phyloP scores from a whole-genome alignment of 208 protist genomes.

The Leishmania braziliensis region DNA sequence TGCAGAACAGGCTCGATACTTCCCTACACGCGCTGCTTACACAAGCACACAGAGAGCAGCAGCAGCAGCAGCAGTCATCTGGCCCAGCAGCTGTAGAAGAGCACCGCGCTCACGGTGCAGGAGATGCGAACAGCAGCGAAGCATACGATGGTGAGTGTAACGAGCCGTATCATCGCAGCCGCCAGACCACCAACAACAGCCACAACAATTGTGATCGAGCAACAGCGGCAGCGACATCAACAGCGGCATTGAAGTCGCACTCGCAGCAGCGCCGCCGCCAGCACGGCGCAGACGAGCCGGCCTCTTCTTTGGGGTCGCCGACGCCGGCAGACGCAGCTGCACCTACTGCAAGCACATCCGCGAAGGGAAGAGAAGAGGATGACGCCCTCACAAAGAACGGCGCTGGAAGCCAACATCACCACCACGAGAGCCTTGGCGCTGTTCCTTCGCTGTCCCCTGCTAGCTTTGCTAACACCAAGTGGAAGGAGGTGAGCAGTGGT shows the following conservation, averaged over 20 bases:
- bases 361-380: background rate
- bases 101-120: background rate
- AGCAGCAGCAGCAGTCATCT: background rate
- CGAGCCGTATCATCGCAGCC: background rate
- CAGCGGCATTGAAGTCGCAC: background rate
- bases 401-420: background rate
- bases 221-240: background rate
- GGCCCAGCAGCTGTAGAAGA: background rate
- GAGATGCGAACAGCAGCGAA: background rate
- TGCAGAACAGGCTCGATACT: background rate
- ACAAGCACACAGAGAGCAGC: background rate
- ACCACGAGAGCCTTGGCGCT: background rate
- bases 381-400: background rate
- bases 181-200: background rate
- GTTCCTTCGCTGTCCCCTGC: background rate
- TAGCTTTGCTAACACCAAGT: background rate
- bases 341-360: background rate
- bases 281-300: background rate
- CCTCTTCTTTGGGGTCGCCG: background rate
- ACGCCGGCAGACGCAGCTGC: background rate
- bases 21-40: background rate
- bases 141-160: background rate
- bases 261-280: constrained; percentile 7
- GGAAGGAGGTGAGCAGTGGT: constrained; percentile 16
- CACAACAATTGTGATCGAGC: background rate